phyloP scores from a whole-genome alignment of 2,329 filamentous ascomycete species.

The Fusarium sacchari region DNA sequence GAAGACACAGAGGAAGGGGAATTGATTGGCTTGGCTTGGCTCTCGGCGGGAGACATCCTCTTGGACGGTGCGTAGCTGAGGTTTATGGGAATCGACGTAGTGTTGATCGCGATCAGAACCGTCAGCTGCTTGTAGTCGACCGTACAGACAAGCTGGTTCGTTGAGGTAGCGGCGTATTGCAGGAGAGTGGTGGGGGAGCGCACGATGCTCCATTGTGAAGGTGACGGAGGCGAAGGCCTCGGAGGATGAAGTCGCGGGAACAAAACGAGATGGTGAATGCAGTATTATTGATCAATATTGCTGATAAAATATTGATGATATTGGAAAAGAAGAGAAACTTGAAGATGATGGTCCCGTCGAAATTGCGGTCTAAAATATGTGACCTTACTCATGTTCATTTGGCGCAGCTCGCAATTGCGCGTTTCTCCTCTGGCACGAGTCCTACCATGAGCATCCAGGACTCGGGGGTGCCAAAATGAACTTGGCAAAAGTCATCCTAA shows the following conservation, averaged over 20 bases:
- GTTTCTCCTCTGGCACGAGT: background rate
- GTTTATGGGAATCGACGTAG: fast-evolving
- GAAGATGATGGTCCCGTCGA: fast-evolving
- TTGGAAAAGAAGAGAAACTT: background rate
- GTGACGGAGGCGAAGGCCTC: fast-evolving
- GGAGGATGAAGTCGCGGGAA: fast-evolving
- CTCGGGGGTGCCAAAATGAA: too few relatives aligned
- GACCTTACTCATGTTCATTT: background rate
- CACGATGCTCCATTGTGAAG: background rate
- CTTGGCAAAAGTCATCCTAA: too few relatives aligned
- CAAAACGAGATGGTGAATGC: fast-evolving
- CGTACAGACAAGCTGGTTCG: background rate
- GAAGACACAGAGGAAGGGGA: background rate
- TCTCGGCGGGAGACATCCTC: fast-evolving
- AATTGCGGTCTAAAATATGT: background rate
- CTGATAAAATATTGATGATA: fast-evolving
- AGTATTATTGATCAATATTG: background rate
- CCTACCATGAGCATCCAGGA: background rate
- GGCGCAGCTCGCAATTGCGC: background rate
- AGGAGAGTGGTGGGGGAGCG: fast-evolving
- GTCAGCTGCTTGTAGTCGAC: fast-evolving
- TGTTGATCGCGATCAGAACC: fast-evolving
- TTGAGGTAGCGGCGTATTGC: fast-evolving
- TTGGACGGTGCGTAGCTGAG: fast-evolving
- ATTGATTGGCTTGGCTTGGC: fast-evolving